Evolutionary conservation across 768 basidiomycete genomes (phyloP), one percentile per base, ranked within the genome.

Genomic region (Hirschioporus abietinus): DNA sequence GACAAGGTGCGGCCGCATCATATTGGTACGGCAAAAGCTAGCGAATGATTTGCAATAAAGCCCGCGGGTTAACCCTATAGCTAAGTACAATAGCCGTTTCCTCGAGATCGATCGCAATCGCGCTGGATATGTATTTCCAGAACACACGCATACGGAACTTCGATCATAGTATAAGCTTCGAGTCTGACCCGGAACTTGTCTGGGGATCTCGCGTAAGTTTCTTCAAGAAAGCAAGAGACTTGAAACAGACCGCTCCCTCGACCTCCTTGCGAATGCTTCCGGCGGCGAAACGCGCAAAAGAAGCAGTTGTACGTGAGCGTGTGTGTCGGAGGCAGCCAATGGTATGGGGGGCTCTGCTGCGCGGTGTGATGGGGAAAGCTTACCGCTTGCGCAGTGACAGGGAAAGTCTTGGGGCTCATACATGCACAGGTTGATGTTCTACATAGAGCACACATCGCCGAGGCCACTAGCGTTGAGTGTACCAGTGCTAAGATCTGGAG

Each of bases 121-220:
- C 30, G 42, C 42, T n/a, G n/a, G n/a, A 10, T 52, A 52, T 52
- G n/a, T 52, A 12, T 52, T 52, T 52, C 42, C 42, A 52, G 42
- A 52, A 52, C 42, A 15, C 42, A 52, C 15, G 3, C 42, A 15
- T 52, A 30, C 30, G 30, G 30, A 30, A 30, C 42, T 20, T 15
- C 42, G 42, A 52, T 52, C 42, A n/a, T 52, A 30, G 4, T 30
- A 30, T 52, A 52, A 52, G 42, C 42, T 52, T 52, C 42, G 42
- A n/a, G n/a, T n/a, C n/a, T n/a, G n/a, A 52, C 42, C 42, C 42
- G 42, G 42, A 52, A 52, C 42, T 52, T 52, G 42, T 52, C 42
- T 52, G 42, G 42, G 42, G 42, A 52, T 52, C 42, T 52, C 42
- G 42, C 42, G 42, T 52, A 52, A 52, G 30, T 30, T 30, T 8